A percentile compares a stretch with the other conserved stretches of the same genome.
Evolutionary conservation across 208 protist species (phyloP).

Genomic region (Angomonas ambiguus): DNA sequence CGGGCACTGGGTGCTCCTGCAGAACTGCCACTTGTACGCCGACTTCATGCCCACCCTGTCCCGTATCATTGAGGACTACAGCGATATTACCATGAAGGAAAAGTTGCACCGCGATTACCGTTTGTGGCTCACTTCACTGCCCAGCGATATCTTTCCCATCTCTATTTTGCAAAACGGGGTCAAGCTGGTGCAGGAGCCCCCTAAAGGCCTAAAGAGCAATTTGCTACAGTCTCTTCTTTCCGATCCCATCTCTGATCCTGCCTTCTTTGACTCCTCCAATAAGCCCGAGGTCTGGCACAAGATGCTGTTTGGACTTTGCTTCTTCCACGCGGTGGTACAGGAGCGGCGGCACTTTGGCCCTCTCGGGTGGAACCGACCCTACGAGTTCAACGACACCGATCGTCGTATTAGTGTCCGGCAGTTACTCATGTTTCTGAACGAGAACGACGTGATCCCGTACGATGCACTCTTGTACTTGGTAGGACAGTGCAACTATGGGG

Average conservation of each 20-base stretch:
- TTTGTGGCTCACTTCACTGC: slow-evolving; percentile 98
- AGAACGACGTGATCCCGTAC: slow-evolving; percentile 90
- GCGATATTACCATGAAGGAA: slow-evolving; percentile 79
- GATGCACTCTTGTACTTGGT: slow-evolving; percentile 92
- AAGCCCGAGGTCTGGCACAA: slow-evolving; percentile 87
- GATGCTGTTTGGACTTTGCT: slow-evolving; percentile 94
- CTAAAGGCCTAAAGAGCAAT: slow-evolving; percentile 96
- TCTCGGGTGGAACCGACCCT: slow-evolving; percentile 96
- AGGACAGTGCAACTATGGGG: slow-evolving; percentile 93
- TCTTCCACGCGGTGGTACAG: slow-evolving; percentile 96
- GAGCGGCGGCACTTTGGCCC: slow-evolving; percentile 95
- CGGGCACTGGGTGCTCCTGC: slow-evolving; percentile 94
- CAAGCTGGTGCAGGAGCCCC: slow-evolving; percentile 98
- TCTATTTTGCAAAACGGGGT: slow-evolving; percentile 97
- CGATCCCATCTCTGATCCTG: slow-evolving; percentile 77
- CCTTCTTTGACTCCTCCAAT: slow-evolving; percentile 80
- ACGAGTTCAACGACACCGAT: slow-evolving; percentile 97
- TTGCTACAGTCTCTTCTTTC: slow-evolving; percentile 93
- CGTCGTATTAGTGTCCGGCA: slow-evolving; percentile 94
- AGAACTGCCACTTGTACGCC: slow-evolving; percentile 95
- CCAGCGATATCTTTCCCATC: slow-evolving; percentile 96
- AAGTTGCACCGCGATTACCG: slow-evolving; percentile 94
- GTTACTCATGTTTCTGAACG: slow-evolving; percentile 94
- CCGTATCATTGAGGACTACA: slow-evolving; percentile 91
- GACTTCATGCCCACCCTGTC: slow-evolving; percentile 94